Evolutionary conservation across 1,139 yeast species (phyloP).

Genomic region (Magnusiomyces magnusii): DNA sequence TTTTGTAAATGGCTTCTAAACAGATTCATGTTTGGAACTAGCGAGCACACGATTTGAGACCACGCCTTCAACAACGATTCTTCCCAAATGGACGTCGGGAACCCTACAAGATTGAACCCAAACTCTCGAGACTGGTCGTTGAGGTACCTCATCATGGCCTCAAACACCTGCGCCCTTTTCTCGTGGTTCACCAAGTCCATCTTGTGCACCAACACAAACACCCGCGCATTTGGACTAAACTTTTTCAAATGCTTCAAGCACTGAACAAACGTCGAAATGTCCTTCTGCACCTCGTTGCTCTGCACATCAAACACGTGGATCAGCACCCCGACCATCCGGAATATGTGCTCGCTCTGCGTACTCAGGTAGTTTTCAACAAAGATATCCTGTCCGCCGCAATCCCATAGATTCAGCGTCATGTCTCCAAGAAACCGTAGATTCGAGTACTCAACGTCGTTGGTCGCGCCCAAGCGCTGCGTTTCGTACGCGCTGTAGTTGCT

Average conservation of each 20-base stretch:
- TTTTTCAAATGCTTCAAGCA: conserved; percentile 76
- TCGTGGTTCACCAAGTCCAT: conserved; percentile 93
- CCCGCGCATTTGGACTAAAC: conserved; percentile 85
- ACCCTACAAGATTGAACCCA: conserved; percentile 76
- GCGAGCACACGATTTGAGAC: conserved; percentile 92
- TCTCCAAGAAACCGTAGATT: conserved; percentile 88
- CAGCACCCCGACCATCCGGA: conserved; percentile 94
- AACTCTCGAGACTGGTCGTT: conserved; percentile 70
- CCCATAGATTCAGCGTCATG: conserved; percentile 95
- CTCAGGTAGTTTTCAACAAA: conserved; percentile 93
- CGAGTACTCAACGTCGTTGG: conserved; percentile 96
- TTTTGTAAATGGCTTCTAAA: conserved; percentile 71
- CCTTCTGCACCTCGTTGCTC: conserved; percentile 84
- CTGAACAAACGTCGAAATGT: conserved; percentile 82
- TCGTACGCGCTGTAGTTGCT: conserved; percentile 95
- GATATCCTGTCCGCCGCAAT: conserved; percentile 92
- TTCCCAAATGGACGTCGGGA: conserved; percentile 97
- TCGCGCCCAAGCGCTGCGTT: conserved; percentile 91
- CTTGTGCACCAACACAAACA: conserved; percentile 86
- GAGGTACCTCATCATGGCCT: conserved; percentile 74
- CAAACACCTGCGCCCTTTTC: conserved; percentile 75
- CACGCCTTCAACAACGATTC: conserved; percentile 94
- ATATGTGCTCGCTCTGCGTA: conserved; percentile 81
- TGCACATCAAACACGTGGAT: conserved; percentile 97
- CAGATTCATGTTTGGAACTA: conserved; percentile 82